A percentile compares a stretch with the other conserved stretches of the same genome.
Evolutionary conservation across 2,329 filamentous ascomycete genomes (phyloP).

Genomic region (Aspergillus versicolor): DNA sequence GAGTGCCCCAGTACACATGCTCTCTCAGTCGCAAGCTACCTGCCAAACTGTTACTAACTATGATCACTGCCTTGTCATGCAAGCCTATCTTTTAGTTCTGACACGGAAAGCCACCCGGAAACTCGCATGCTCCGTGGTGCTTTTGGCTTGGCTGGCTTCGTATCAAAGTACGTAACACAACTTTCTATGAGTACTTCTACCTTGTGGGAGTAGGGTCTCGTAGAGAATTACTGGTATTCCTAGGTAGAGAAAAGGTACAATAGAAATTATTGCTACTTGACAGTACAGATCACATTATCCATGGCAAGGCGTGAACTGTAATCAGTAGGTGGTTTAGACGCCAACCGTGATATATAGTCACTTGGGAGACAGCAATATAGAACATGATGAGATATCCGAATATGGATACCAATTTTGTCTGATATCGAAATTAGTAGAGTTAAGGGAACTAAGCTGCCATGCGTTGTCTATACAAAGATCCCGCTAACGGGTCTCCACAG

Average conservation of each 20-base stretch:
- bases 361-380: background rate
- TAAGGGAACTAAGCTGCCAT: background rate
- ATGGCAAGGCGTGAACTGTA: background rate
- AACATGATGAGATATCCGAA: background rate
- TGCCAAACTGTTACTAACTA: background rate
- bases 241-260: background rate
- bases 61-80: background rate
- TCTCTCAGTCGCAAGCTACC: background rate
- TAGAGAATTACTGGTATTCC: background rate
- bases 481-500: background rate
- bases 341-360: background rate
- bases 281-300: too few species aligned
- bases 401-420: background rate
- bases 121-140: background rate
- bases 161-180: background rate
- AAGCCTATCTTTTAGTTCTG: conserved; percentile 4
- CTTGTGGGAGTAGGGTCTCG: too few species aligned
- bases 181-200: background rate
- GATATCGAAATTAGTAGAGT: background rate
- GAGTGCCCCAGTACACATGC: background rate
- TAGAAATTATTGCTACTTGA: background rate
- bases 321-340: background rate
- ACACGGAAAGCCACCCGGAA: background rate
- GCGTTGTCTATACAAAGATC: background rate
- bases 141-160: background rate